phyloP scores from a whole-genome alignment of 2,329 filamentous ascomycete genomes.

The Talaromyces sp. region DNA sequence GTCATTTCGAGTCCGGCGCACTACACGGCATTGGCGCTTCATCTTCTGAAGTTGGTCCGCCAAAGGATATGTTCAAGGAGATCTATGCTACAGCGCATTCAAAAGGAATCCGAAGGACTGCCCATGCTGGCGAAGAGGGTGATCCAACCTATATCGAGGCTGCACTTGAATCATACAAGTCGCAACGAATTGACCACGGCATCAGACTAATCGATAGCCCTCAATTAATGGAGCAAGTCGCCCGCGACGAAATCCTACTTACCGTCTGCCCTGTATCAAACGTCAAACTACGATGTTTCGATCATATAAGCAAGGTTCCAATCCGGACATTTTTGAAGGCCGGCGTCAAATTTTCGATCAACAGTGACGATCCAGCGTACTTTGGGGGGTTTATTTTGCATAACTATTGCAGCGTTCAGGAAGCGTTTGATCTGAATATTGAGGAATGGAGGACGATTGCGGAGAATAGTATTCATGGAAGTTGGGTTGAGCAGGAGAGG shows the following conservation, averaged over 20 bases:
- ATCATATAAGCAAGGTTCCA: conserved; percentile 55
- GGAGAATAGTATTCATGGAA: conserved; percentile 60
- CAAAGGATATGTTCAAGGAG: conserved; percentile 58
- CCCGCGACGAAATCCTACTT: conserved; percentile 57
- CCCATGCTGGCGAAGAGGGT: conserved; percentile 74
- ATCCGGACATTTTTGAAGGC: conserved; percentile 61
- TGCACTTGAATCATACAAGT: conserved; percentile 60
- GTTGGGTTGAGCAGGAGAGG: conserved; percentile 64
- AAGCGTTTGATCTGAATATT: conserved; percentile 61
- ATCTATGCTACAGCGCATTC: conserved; percentile 57
- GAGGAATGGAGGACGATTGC: conserved; percentile 67
- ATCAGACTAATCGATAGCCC: conserved; percentile 62
- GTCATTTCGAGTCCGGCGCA: conserved; percentile 48
- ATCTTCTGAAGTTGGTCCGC: conserved; percentile 57
- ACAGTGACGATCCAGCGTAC: conserved; percentile 72
- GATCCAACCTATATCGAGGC: conserved; percentile 63
- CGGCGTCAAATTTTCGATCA: conserved; percentile 67
- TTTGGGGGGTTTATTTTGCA: conserved; percentile 73
- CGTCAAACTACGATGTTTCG: conserved; percentile 59
- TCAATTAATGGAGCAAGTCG: conserved; percentile 58
- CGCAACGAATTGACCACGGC: conserved; percentile 71
- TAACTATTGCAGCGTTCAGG: conserved; percentile 73
- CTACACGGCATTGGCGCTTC: conserved; percentile 66
- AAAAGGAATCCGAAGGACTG: conserved; percentile 60
- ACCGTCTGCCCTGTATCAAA: conserved; percentile 74